Percentiles rank a stretch among this genome's conserved stretches.
Conservation (phyloP, 1,139 yeast genomes). For the Diutina mesorugosa region DNA sequence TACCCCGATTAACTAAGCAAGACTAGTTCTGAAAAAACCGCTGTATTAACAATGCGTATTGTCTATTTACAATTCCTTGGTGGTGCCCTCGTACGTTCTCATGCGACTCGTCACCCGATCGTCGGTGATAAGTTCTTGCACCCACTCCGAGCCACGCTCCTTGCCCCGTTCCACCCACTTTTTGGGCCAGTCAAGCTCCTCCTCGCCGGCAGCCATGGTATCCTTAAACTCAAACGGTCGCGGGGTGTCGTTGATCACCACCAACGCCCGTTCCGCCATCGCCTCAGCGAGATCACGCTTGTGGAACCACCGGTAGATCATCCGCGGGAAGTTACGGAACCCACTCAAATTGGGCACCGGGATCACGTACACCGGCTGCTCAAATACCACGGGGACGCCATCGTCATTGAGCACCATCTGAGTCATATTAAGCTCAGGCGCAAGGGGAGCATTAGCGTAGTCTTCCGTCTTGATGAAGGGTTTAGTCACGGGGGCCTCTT, state of each 20-base stretch:
- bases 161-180: constrained; percentile 69
- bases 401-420: constrained; percentile 16
- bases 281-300: constrained; percentile 61
- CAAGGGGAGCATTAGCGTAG: constrained; percentile 39
- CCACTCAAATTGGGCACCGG: constrained; percentile 72
- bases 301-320: constrained; percentile 70
- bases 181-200: constrained; percentile 86
- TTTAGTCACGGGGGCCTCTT: constrained; percentile 35
- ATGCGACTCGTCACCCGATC: constrained; percentile 47
- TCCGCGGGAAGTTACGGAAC: constrained; percentile 59
- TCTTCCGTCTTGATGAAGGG: constrained; percentile 52
- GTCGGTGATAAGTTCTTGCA: constrained; percentile 61
- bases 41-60: neutral
- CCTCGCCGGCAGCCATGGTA: constrained; percentile 42
- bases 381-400: constrained; percentile 46
- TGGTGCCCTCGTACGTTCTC: constrained; percentile 25
- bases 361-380: constrained; percentile 64
- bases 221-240: constrained; percentile 50
- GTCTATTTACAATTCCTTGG: neutral
- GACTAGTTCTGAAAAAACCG: too few relatives aligned
- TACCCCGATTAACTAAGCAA: neutral
- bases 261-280: constrained; percentile 48
- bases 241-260: constrained; percentile 41
- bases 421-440: constrained; percentile 42
- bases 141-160: constrained; percentile 78